Evolutionary conservation across 1,284 basidiomycete species (phyloP).

Genomic region (Ceratobasidium papillatum): DNA sequence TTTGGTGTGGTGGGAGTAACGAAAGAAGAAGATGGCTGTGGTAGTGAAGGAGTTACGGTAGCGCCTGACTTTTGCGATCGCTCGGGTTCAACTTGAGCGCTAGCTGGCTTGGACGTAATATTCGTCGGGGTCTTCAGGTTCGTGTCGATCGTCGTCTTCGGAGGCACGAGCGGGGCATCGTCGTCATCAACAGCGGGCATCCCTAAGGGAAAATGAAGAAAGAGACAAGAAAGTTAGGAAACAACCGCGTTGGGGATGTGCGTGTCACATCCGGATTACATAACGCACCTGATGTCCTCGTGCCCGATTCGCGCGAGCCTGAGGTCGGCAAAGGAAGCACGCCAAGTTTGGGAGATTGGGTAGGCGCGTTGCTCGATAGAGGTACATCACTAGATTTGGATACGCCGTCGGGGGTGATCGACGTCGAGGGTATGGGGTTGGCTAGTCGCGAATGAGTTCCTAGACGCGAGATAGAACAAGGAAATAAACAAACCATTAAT

Average conservation of each 20-base stretch:
- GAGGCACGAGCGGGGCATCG: neutral
- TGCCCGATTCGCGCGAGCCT: neutral
- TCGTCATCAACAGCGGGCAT: conserved; percentile 9
- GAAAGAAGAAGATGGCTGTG: neutral
- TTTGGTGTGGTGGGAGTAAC: neutral
- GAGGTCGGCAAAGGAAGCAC: neutral
- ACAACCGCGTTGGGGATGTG: conserved; percentile 2
- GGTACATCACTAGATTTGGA: neutral
- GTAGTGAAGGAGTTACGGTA: neutral
- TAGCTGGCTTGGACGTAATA: neutral
- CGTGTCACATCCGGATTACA: conserved; percentile 10
- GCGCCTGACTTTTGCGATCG: neutral
- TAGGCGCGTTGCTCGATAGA: neutral
- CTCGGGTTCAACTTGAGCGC: neutral
- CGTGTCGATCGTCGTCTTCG: conserved; percentile 5
- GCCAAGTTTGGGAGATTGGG: neutral
- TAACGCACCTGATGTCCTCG: conserved; percentile 5
- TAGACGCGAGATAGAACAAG: neutral
- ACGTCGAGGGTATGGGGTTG: neutral
- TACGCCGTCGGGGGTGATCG: neutral
- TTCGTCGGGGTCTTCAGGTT: neutral
- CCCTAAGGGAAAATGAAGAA: neutral
- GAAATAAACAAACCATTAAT: neutral
- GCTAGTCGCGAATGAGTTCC: neutral
- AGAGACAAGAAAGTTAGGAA: neutral